Evolutionary conservation across 2,329 filamentous ascomycete species (phyloP), one percentile per base, ranked within the genome.

Genomic region (Alternaria atra): DNA sequence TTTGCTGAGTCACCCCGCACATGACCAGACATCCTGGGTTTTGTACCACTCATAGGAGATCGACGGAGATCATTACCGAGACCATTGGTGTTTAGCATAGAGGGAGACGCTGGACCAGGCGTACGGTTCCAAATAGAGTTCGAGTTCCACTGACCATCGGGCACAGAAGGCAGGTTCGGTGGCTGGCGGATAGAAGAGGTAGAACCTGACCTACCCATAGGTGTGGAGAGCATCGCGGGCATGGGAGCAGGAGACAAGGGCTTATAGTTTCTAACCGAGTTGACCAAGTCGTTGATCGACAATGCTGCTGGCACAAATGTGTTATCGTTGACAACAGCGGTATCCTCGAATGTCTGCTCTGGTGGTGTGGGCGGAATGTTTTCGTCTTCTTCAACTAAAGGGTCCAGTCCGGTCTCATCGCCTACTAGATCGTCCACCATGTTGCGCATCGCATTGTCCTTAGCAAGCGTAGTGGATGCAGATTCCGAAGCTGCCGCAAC

Each of bases 381-480:
- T 55, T 80, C 78, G 30, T 79, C 79, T 59, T 82, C 81, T 50
- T 83, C 81, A 8, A 69, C 73, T 27, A 79, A 66, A 23, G 77
- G 74, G 59, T 78, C 78, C 50, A 80, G 61, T 42, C 79, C 76
- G 27, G 80, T 79, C 50, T 82, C 79, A 20, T 73, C 72, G 43
- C 78, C 79, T 52, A 88, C 80, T 29, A 89, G 77, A 59, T 85
- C 80, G 65, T 88, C 84, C 13, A 89, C 86, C 86, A 88, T 88
- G 9, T 81, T 81, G 62, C 81, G 82, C 79, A 87, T 84, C 25
- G 83, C 82, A n/a, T 78, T 79, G 58, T 85, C 84, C 52, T 78
- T 79, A 8, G 77, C 74, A 20, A 77, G 47, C 15, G 70, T 72
- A 48, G 80, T 79, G 5, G 83, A 84, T 20, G 83, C 81, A n/a